Conservation (phyloP, 768 basidiomycete genomes). For the Naganishia vishniacii region DNA sequence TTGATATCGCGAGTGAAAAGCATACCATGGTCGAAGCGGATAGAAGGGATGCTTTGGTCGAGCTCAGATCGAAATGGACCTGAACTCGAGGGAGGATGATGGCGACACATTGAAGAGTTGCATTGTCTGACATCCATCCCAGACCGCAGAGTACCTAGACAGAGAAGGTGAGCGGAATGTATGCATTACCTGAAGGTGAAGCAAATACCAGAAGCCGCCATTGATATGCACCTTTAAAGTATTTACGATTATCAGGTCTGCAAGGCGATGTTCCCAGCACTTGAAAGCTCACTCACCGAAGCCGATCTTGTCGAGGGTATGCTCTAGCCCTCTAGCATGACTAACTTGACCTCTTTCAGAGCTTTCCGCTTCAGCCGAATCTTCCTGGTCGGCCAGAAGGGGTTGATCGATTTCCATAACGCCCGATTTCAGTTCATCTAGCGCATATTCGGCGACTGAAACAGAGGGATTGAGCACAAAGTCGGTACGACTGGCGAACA, state of each 20-base stretch:
- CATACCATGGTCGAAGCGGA: constrained; percentile 63
- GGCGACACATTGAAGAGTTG: constrained; percentile 54
- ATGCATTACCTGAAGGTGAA: not conserved
- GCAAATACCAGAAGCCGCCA: constrained; percentile 38
- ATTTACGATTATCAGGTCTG: not conserved
- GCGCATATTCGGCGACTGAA: not conserved
- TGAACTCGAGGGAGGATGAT: constrained; percentile 96
- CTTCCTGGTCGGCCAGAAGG: constrained; percentile 14
- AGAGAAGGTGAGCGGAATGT: not conserved
- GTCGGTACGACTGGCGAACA: too few relatives aligned
- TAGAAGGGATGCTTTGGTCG: constrained; percentile 69
- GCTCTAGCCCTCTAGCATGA: constrained; percentile 36
- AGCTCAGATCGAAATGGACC: constrained; percentile 71
- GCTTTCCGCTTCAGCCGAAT: constrained; percentile 7
- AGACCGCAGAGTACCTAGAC: constrained; percentile 39
- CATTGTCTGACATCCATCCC: constrained; percentile 49
- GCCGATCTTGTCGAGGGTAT: constrained; percentile 43
- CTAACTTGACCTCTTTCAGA: not conserved
- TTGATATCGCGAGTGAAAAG: not conserved
- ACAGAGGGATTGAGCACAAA: not conserved
- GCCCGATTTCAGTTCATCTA: not conserved
- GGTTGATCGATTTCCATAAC: not conserved
- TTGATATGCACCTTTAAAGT: constrained; percentile 40
- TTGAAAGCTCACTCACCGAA: constrained; percentile 38
- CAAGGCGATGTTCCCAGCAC: too few relatives aligned